Evolutionary conservation across 176 grass and related monocot genomes (phyloP), one percentile per base, ranked within the genome.

Genomic region (Carex scoparia): DNA sequence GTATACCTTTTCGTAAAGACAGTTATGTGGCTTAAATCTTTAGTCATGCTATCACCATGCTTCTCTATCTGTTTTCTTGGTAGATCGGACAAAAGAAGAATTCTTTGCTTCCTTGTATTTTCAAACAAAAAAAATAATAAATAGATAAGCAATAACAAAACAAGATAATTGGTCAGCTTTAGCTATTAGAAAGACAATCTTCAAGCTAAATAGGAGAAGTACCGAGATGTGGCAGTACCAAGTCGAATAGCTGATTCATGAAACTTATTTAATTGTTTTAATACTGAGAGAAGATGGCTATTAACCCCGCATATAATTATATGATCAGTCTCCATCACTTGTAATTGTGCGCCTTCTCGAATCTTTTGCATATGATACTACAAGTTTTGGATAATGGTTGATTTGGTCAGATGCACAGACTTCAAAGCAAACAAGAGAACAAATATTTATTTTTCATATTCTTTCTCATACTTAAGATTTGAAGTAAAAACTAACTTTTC

Each of bases 11-110:
- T 98, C 85, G 91, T 87, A 42, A 95, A 87, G 33, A 98, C 87
- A 94, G 93, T 91, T 87, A 98, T 72, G 89, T 98, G 93, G 40
- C 85, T 88, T 78, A 98, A 91, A 87, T 98, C 91, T 90, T 94
- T 98, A 35, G 70, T 86, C 18, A 98, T 87, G 80, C 80, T 92
- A 87, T 98, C 96, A 65, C 91, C 89, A 68, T 95, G 81, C 81
- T 92, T 95, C 78, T 98, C 93, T n/a, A 95, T 89, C 9, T 94
- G 93, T 81, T 95, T 98, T 87, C 96, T 98, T 58, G 96, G 96
- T 74, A 98, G 85, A 86, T 95, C 96, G 1, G 96, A 93, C 35
- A 98, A 86, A 86, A 98, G 93, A 46, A 98, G 91, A 85, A 98
- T 88, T 90, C 93, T 95, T 89, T 94, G 96, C 93, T 94, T 98